These are phyloP conservation scores for Ocimum tenuiflorum DNA, from an alignment of 257 asterid species.

Conservation along the genomic window DNA sequence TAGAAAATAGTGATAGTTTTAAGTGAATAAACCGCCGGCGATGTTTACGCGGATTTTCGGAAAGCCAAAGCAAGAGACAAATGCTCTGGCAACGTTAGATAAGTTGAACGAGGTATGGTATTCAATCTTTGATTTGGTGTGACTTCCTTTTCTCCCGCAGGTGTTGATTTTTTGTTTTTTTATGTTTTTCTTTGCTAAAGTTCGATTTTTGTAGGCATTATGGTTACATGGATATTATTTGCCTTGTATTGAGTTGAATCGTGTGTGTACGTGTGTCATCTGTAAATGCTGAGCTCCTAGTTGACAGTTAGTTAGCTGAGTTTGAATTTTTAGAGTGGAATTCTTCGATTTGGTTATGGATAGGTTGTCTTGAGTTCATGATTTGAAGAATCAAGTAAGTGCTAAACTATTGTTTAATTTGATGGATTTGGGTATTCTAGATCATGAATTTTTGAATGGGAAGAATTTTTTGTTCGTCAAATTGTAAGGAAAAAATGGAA, in stretches of 20 bases:
- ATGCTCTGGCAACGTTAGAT: constrained; percentile 44
- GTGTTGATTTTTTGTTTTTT: neutral
- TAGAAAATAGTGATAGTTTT: neutral
- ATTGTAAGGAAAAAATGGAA: neutral
- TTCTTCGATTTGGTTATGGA: neutral
- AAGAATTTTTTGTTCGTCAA: neutral
- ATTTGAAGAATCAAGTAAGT: neutral
- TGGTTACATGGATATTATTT: neutral
- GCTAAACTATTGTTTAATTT: neutral
- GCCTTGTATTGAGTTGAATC: neutral
- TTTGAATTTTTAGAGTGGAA: too few relatives aligned
- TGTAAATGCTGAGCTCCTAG: neutral
- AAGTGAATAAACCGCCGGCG: constrained; percentile 10
- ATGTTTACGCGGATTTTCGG: constrained; percentile 56
- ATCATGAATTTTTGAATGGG: neutral
- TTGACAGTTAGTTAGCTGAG: neutral
- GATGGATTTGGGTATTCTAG: neutral
- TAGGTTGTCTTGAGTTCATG: neutral
- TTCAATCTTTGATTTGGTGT: constrained; percentile 10
- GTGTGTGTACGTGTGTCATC: neutral
- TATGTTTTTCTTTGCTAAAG: too few relatives aligned
- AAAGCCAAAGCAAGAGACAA: constrained; percentile 47
- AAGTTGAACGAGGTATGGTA: constrained; percentile 52
- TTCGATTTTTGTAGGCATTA: neutral
- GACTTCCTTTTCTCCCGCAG: neutral